phyloP scores from a whole-genome alignment of 768 basidiomycete species.

The Calocybe cyanea region DNA sequence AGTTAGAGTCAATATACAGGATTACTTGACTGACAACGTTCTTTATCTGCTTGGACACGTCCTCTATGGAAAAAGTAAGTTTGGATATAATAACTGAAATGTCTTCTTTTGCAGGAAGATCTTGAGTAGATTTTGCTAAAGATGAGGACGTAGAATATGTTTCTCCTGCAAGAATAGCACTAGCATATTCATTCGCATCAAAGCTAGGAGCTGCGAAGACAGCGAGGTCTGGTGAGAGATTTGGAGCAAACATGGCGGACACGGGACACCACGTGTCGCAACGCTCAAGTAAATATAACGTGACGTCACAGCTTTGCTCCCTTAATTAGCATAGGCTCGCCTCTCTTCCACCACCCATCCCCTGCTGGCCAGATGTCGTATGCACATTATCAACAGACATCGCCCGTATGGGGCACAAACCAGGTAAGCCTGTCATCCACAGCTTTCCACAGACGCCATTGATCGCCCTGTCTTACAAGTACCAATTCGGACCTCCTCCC shows the following conservation, averaged over 20 bases:
- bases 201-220: slow-evolving; percentile 74
- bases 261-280: background rate
- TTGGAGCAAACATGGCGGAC: slow-evolving; percentile 9
- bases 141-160: slow-evolving; percentile 52
- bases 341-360: background rate
- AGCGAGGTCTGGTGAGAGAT: slow-evolving; percentile 53
- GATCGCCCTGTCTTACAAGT: slow-evolving; percentile 20
- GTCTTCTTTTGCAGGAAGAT: slow-evolving; percentile 72
- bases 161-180: slow-evolving; percentile 83
- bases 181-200: slow-evolving; percentile 88
- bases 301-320: slow-evolving; percentile 12
- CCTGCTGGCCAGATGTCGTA: slow-evolving; percentile 34
- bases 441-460: slow-evolving; percentile 3
- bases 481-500: slow-evolving; percentile 40
- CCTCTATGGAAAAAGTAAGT: slow-evolving; percentile 84
- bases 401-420: slow-evolving; percentile 48
- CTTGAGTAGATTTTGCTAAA: slow-evolving; percentile 35
- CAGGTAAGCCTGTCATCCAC: slow-evolving; percentile 23
- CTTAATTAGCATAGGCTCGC: background rate
- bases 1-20: background rate
- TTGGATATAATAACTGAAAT: slow-evolving; percentile 87
- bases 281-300: background rate
- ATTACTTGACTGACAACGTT: slow-evolving; percentile 53
- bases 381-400: slow-evolving; percentile 38
- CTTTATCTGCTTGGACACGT: slow-evolving; percentile 88